phyloP scores from a whole-genome alignment of 148 eudicot genomes.

The Vaccinium myrtillus region DNA sequence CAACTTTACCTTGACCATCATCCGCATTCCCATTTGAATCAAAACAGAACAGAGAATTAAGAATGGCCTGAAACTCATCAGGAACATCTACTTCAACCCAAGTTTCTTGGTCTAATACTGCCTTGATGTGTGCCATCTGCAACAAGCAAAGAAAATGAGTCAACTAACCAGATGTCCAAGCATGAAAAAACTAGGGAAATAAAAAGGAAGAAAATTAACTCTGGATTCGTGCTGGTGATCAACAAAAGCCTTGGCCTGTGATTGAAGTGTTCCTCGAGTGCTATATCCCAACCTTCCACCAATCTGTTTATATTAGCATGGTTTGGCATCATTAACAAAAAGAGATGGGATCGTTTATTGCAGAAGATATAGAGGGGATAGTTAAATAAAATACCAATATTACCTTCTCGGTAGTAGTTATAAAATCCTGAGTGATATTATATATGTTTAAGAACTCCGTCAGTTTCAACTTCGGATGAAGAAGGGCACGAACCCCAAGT shows the following conservation, averaged over 20 bases:
- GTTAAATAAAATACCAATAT: background rate
- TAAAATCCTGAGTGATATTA: conserved; percentile 83
- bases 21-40: conserved; percentile 35
- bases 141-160: conserved; percentile 26
- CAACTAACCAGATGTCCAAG: conserved; percentile 12
- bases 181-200: conserved; percentile 4
- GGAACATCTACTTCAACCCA: conserved; percentile 98
- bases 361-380: background rate
- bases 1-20: conserved; percentile 29
- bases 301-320: conserved; percentile 58
- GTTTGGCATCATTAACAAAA: conserved; percentile 32
- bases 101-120: conserved; percentile 95
- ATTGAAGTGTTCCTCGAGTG: conserved; percentile 93
- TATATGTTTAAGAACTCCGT: conserved; percentile 79
- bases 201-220: conserved; percentile 42
- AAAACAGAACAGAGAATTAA: conserved; percentile 54
- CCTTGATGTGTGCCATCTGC: conserved; percentile 87
- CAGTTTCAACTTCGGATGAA: conserved; percentile 86
- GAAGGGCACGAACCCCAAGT: conserved; percentile 92
- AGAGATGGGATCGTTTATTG: background rate
- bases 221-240: conserved; percentile 97
- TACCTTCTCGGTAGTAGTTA: conserved; percentile 91
- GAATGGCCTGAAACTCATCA: conserved; percentile 89
- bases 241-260: conserved; percentile 93
- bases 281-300: conserved; percentile 99